Evolutionary conservation across 78 protist genomes (phyloP).

Genomic region (Pelomyxa schiedti): DNA sequence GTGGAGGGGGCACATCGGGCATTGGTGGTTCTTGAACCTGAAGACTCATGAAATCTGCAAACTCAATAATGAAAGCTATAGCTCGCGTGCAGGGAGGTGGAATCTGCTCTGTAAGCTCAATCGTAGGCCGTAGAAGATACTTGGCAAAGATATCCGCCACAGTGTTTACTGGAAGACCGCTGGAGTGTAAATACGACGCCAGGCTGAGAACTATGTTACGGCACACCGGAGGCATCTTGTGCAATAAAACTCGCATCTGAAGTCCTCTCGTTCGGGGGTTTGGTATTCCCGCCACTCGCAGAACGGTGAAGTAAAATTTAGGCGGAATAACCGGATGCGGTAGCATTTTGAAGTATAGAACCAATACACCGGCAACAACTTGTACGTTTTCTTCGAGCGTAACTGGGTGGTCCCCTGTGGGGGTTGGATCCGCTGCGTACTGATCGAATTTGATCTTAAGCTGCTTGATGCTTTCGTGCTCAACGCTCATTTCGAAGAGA

Average conservation of each 20-base stretch:
- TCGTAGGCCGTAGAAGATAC: not conserved
- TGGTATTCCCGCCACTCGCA: not conserved
- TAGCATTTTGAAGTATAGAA: not conserved
- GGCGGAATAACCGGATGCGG: not conserved
- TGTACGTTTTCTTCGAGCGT: not conserved
- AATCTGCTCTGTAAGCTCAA: not conserved
- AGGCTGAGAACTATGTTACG: not conserved
- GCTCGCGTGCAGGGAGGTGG: not conserved
- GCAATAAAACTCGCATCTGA: not conserved
- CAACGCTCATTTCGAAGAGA: not conserved
- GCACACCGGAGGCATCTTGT: not conserved
- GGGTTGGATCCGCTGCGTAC: not conserved
- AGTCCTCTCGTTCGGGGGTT: not conserved
- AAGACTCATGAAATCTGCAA: not conserved
- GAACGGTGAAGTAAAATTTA: not conserved
- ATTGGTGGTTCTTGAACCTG: not conserved
- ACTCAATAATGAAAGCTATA: not conserved
- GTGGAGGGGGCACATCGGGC: too few species aligned
- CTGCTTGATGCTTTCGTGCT: not conserved
- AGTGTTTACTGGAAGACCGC: not conserved
- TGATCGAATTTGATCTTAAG: not conserved
- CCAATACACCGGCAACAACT: not conserved
- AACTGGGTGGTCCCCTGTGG: not conserved
- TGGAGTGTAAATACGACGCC: not conserved
- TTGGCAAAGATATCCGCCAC: not conserved